Percentiles rank a stretch among this genome's conserved stretches.
Evolutionary conservation across 345 rosid genomes (phyloP).

Genomic region (Nasturtium officinale): DNA sequence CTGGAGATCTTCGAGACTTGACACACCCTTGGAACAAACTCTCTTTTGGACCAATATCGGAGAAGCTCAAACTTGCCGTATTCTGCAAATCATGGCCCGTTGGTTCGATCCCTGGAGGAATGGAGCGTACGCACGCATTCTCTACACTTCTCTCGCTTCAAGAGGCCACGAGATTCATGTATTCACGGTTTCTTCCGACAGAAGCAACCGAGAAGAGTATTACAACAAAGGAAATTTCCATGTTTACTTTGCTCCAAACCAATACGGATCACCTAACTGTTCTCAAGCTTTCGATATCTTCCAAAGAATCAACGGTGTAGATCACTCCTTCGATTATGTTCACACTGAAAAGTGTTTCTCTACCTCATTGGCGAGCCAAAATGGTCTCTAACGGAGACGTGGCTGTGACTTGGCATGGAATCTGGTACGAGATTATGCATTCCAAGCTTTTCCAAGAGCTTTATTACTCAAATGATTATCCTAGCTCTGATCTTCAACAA

Average conservation of each 20-base stretch:
- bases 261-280: slow-evolving; percentile 58
- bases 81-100: slow-evolving; percentile 81
- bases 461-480: slow-evolving; percentile 24
- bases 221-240: slow-evolving; percentile 53
- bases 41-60: slow-evolving; percentile 51
- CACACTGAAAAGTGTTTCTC: slow-evolving; percentile 75
- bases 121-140: slow-evolving; percentile 71
- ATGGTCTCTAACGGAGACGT: slow-evolving; percentile 44
- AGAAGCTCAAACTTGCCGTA: slow-evolving; percentile 70
- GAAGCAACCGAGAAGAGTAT: slow-evolving; percentile 45
- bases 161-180: slow-evolving; percentile 72
- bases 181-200: slow-evolving; percentile 67
- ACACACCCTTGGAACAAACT: slow-evolving; percentile 70
- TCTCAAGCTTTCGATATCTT: slow-evolving; percentile 64
- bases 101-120: slow-evolving; percentile 64
- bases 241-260: slow-evolving; percentile 63
- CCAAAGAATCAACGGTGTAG: slow-evolving; percentile 42
- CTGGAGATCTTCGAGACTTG: slow-evolving; percentile 64
- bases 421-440: slow-evolving; percentile 78
- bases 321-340: slow-evolving; percentile 58
- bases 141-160: slow-evolving; percentile 58
- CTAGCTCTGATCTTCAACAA: slow-evolving; percentile 52
- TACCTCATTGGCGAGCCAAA: slow-evolving; percentile 69
- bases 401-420: slow-evolving; percentile 83
- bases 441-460: slow-evolving; percentile 70